These are phyloP conservation scores for Brassica incana DNA, from an alignment of 345 rosid genomes.

Conservation along the genomic window DNA sequence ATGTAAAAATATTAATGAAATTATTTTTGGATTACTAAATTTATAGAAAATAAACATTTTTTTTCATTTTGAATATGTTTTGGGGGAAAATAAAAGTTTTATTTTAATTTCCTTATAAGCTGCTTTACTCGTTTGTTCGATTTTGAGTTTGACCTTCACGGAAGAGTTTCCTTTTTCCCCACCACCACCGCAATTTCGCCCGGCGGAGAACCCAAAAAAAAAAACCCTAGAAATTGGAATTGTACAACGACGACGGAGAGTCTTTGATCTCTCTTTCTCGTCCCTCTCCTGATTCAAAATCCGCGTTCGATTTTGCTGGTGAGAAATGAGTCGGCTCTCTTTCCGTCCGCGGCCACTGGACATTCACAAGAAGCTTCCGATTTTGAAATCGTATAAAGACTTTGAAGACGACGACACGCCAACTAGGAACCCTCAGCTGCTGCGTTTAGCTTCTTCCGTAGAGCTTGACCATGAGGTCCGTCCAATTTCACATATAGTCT, in stretches of 20 bases:
- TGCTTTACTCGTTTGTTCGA: constrained; percentile 6
- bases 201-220: not conserved
- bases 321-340: constrained; percentile 80
- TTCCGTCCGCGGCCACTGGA: constrained; percentile 93
- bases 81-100: not conserved
- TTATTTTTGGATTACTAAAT: no score
- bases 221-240: constrained; percentile 36
- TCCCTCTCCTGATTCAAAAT: constrained; percentile 11
- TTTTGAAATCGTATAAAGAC: constrained; percentile 79
- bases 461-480: constrained; percentile 60
- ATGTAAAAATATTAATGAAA: no score
- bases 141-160: constrained; percentile 34
- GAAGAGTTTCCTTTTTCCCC: constrained; percentile 4
- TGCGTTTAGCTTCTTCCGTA: constrained; percentile 49
- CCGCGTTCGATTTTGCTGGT: constrained; percentile 9
- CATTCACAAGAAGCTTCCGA: constrained; percentile 96
- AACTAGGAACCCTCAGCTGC: constrained; percentile 72
- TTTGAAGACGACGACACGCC: constrained; percentile 91
- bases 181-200: constrained; percentile 3
- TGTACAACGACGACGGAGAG: not conserved
- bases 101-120: not conserved
- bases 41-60: no score
- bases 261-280: no score
- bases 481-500: not conserved
- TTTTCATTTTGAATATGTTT: not conserved